A percentile compares a stretch with the other conserved stretches of the same genome.
phyloP scores from a whole-genome alignment of 495 filamentous ascomycete genomes.

The Articulospora tetracladia region DNA sequence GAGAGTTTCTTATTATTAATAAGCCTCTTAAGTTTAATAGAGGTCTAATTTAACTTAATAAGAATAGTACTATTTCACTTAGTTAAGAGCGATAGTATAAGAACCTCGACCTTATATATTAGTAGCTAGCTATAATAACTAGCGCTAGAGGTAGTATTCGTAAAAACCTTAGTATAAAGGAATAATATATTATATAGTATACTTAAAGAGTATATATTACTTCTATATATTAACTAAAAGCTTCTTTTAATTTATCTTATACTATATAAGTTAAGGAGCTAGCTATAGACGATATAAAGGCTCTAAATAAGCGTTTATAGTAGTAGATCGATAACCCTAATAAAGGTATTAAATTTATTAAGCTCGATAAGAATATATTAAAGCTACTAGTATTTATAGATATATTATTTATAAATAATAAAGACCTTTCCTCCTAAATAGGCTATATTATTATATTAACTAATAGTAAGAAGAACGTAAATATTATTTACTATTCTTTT shows the following conservation, averaged over 20 bases:
- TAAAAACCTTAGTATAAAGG: not conserved
- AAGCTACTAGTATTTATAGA: constrained; percentile 15
- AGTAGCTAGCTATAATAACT: not conserved
- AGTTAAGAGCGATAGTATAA: not conserved
- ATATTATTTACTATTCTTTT: constrained; percentile 16
- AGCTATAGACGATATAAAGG: not conserved
- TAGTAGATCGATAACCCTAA: constrained; percentile 5
- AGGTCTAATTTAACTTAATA: not conserved
- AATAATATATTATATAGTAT: constrained; percentile 3
- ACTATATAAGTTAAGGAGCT: not conserved
- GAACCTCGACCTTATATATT: not conserved
- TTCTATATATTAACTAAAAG: constrained; percentile 7
- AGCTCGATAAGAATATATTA: not conserved
- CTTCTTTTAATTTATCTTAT: not conserved
- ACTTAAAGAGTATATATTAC: constrained; percentile 6
- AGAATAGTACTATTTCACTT: not conserved
- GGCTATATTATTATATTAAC: constrained; percentile 17
- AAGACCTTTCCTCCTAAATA: constrained; percentile 16
- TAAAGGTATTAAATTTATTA: constrained; percentile 1
- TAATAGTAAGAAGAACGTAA: not conserved
- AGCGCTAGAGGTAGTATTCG: constrained; percentile 5
- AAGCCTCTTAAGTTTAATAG: constrained; percentile 6
- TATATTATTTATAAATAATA: constrained; percentile 20
- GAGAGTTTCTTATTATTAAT: not conserved
- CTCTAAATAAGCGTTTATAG: constrained; percentile 12